Base-by-base conservation (phyloP, 495 filamentous ascomycete genomes). In the Polyplosphaeria fusca region DNA sequence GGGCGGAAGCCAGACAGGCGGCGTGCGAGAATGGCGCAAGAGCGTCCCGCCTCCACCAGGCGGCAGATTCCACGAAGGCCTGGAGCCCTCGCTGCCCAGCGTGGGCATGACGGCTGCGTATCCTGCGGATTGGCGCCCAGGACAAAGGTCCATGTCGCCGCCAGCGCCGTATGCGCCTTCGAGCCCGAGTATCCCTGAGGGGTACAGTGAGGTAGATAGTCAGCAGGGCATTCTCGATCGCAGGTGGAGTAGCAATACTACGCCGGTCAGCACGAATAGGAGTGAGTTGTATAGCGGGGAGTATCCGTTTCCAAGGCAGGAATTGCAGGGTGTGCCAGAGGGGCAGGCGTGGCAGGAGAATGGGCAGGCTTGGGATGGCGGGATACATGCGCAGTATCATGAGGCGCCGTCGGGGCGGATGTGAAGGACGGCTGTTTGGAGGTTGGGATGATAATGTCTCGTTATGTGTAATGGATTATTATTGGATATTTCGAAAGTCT, bases 71-170 rank as follows among this genome's bases (percentile, higher is more conserved):
- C n/a, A 35, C 3, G 48, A 52, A 25, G 35, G 48, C 25, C 12
- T 52, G 20, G 48, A 40, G 27, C 48, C 48, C 41, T 26, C 19
- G 32, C 18, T 52, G 23, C 48, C 48, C 7, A 52, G 41, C n/a
- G 35, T 41, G 19, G 18, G 16, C 16, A 35, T 35, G 30, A 35
- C 30, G 7, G 13, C 48, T 3, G 9, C 32, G 18, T 41, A 52
- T 41, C 2, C 32, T 3, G 32, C 28, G 7, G 48, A 52, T 18
- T 52, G 48, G 48, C 32, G 35, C 5, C 48, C 48, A 4, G 35
- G 18, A 4, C 48, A 52, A 24, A 14, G 32, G 37, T 16, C 13
- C 5, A 30, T 52, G 9, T 52, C 48, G 22, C 32, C 32, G 5
- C 20, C 26, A 4, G 20, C 14, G 4, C 5, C 48, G 14, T 52